A percentile compares a stretch with the other conserved stretches of the same genome.
Evolutionary conservation across 306 rosid species (phyloP).

Genomic region (Mucuna pruriens): DNA sequence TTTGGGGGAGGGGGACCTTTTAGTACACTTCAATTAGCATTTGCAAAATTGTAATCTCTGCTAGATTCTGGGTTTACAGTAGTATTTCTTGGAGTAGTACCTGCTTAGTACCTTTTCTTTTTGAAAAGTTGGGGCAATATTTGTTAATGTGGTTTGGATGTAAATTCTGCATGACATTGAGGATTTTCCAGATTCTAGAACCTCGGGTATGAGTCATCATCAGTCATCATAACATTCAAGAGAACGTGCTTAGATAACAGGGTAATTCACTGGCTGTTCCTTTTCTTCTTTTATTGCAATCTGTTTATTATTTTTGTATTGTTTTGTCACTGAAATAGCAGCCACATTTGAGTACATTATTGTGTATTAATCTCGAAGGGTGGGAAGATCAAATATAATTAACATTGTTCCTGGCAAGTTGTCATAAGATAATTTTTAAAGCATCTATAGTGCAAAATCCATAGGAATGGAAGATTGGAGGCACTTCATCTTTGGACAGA

Average conservation of each 20-base stretch:
- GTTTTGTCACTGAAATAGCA: background rate
- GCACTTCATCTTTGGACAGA: conserved; percentile 2
- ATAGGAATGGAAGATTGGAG: conserved; percentile 11
- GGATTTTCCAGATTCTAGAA: conserved; percentile 51
- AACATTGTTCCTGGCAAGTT: background rate
- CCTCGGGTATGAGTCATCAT: conserved; percentile 42
- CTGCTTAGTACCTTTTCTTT: background rate
- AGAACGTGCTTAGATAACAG: conserved; percentile 58
- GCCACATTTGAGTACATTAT: conserved; percentile 7
- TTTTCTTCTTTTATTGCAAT: background rate
- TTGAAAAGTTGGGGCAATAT: conserved; percentile 35
- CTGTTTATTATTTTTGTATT: background rate
- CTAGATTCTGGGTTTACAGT: conserved; percentile 5
- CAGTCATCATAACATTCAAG: conserved; percentile 44
- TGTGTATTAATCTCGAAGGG: background rate
- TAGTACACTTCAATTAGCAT: conserved; percentile 15
- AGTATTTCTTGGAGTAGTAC: conserved; percentile 13
- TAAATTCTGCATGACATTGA: conserved; percentile 59
- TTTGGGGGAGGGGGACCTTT: background rate
- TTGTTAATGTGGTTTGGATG: conserved; percentile 52
- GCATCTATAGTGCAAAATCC: background rate
- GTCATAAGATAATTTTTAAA: background rate
- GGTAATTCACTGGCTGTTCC: conserved; percentile 45
- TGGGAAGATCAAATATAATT: conserved; percentile 9
- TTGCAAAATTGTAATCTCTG: conserved; percentile 22